phyloP scores from a whole-genome alignment of 2,329 filamentous ascomycete genomes.

The Aaosphaeria arxii region DNA sequence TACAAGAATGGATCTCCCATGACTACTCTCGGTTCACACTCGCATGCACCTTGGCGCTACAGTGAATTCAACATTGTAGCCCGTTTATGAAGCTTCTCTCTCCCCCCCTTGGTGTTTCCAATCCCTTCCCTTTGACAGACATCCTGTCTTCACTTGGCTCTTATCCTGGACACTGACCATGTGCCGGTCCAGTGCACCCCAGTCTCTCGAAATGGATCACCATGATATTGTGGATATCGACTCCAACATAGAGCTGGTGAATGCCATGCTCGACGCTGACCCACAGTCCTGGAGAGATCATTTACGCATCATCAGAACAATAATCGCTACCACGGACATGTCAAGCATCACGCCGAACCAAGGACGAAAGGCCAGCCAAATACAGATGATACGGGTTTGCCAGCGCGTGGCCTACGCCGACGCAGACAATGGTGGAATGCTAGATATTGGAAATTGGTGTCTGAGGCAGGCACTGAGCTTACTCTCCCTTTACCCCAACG shows the following conservation, averaged over 20 bases:
- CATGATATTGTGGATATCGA: slow-evolving; percentile 4
- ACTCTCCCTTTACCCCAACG: slow-evolving; percentile 43
- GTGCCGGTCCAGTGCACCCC: too few relatives aligned
- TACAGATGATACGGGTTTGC: slow-evolving; percentile 38
- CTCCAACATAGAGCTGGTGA: slow-evolving; percentile 15
- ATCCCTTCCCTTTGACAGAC: too few relatives aligned
- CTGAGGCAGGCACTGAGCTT: slow-evolving; percentile 47
- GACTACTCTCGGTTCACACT: too few relatives aligned
- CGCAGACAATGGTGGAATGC: slow-evolving; percentile 44
- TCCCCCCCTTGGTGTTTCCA: too few relatives aligned
- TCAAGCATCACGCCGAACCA: slow-evolving; percentile 12
- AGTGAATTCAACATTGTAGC: too few relatives aligned
- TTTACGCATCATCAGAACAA: slow-evolving; percentile 15
- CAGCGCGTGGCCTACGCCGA: slow-evolving; percentile 52
- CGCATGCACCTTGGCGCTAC: too few relatives aligned
- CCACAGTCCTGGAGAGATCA: slow-evolving; percentile 31
- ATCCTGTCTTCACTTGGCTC: too few relatives aligned
- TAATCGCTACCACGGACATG: slow-evolving; percentile 16
- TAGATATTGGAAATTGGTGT: slow-evolving; percentile 51
- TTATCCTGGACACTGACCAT: too few relatives aligned
- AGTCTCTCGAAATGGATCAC: neutral
- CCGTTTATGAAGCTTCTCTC: too few relatives aligned
- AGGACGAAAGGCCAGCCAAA: slow-evolving; percentile 16
- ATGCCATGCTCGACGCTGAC: slow-evolving; percentile 26
- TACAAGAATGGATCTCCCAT: too few relatives aligned